These are phyloP conservation scores for Rhodotorula mucilaginosa DNA, from an alignment of 1,284 basidiomycete species.

Conservation along the genomic window DNA sequence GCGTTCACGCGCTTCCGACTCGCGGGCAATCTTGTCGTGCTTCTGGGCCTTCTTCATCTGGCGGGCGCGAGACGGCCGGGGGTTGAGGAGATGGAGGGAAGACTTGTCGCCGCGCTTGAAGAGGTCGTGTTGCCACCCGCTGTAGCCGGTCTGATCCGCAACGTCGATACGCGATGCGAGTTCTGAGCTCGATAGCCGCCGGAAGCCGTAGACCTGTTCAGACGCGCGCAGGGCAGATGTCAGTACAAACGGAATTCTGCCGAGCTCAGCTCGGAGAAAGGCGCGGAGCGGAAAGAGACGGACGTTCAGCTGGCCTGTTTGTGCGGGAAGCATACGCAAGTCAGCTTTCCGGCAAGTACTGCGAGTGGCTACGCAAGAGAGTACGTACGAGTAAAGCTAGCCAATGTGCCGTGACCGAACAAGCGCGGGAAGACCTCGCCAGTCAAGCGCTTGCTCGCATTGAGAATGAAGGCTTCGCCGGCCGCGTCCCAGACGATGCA, in stretches of 20 bases:
- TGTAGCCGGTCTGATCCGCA: constrained; percentile 8
- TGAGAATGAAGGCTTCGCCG: constrained; percentile 33
- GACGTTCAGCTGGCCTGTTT: constrained; percentile 32
- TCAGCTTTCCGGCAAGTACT: background rate
- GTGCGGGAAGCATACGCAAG: too few species aligned
- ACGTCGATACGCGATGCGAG: constrained; percentile 16
- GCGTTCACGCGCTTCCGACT: background rate
- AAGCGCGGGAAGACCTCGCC: constrained; percentile 21
- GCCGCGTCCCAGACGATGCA: constrained; percentile 21
- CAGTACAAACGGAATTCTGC: background rate
- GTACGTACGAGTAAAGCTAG: constrained; percentile 32
- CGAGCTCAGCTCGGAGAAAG: background rate
- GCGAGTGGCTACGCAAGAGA: background rate
- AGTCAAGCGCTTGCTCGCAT: constrained; percentile 13
- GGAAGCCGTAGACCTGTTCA: constrained; percentile 28
- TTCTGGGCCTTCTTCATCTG: constrained; percentile 21
- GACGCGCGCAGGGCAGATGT: background rate
- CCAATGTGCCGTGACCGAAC: constrained; percentile 24
- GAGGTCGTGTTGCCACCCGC: constrained; percentile 23
- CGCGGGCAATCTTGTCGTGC: constrained; percentile 1
- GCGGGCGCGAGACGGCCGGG: constrained; percentile 26
- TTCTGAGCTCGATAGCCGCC: constrained; percentile 15
- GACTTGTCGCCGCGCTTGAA: constrained; percentile 20
- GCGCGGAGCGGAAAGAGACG: background rate
- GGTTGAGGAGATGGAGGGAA: constrained; percentile 13